A percentile compares a stretch with the other conserved stretches of the same genome.
phyloP scores from a whole-genome alignment of 202 grass and related monocot species.

The Carex arenaria region DNA sequence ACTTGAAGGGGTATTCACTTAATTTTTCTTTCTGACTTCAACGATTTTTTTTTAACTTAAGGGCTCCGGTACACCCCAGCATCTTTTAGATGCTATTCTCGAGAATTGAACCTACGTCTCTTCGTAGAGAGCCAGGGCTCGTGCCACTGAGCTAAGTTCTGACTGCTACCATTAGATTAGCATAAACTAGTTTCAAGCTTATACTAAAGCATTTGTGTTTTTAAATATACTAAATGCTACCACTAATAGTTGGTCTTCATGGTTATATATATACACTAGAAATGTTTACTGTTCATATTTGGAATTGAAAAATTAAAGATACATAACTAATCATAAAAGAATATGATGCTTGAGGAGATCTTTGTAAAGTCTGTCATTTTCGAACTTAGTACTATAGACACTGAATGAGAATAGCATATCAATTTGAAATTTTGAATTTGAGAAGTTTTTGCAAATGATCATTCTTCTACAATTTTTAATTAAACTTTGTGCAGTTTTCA shows the following conservation, averaged over 20 bases:
- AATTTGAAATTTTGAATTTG: not conserved
- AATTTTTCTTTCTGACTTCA: slow-evolving; percentile 6
- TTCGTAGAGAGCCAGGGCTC: too few relatives aligned
- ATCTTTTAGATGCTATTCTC: too few relatives aligned
- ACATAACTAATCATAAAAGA: not conserved
- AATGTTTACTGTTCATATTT: too few relatives aligned
- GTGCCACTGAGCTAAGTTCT: not conserved
- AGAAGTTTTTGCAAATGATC: not conserved
- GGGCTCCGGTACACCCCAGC: too few relatives aligned
- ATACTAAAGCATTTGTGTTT: not conserved
- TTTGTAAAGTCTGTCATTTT: not conserved
- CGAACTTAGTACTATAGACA: not conserved
- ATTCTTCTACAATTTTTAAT: not conserved
- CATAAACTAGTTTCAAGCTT: not conserved
- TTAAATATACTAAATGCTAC: not conserved
- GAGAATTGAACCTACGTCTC: too few relatives aligned
- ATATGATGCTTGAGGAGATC: not conserved
- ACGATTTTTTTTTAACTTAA: not conserved
- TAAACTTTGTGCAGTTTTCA: not conserved
- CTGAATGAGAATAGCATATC: not conserved
- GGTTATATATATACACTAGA: not conserved
- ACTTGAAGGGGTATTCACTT: slow-evolving; percentile 81
- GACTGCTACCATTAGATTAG: not conserved
- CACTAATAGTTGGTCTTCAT: not conserved
- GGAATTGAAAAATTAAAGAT: not conserved